phyloP scores from a whole-genome alignment of 768 basidiomycete genomes.

The Dacryopinax primogenitus region DNA sequence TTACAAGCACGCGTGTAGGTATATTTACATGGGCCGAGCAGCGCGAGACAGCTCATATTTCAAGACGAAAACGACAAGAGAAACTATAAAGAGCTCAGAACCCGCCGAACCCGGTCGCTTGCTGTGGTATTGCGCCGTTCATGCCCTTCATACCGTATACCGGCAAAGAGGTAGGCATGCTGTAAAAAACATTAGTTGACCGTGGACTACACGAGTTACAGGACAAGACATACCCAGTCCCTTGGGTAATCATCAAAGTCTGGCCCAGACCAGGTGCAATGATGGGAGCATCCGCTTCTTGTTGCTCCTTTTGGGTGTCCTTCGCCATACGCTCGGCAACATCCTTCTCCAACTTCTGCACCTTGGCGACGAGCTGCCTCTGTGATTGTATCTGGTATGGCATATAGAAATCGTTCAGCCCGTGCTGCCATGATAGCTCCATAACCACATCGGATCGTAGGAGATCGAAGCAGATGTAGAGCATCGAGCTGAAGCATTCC shows the following conservation, averaged over 20 bases:
- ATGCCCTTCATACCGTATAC: neutral
- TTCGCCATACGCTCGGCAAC: conserved; percentile 78
- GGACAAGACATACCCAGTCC: conserved; percentile 38
- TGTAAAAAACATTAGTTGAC: neutral
- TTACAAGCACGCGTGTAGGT: neutral
- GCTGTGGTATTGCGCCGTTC: conserved; percentile 24
- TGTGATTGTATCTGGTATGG: conserved; percentile 86
- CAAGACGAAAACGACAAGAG: neutral
- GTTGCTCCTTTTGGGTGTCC: conserved; percentile 77
- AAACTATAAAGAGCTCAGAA: conserved; percentile 20
- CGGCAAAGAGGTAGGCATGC: neutral
- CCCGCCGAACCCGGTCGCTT: conserved; percentile 53
- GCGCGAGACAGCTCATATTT: neutral
- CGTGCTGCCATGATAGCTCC: conserved; percentile 93
- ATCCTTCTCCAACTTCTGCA: conserved; percentile 67
- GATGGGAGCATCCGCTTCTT: conserved; percentile 73
- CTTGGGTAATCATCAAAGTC: conserved; percentile 58
- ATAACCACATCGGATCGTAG: conserved; percentile 83
- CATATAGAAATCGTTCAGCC: conserved; percentile 94
- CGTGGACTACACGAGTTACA: too few species aligned
- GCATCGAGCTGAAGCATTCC: conserved; percentile 85
- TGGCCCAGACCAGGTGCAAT: conserved; percentile 69
- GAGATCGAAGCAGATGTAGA: conserved; percentile 93
- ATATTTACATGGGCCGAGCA: neutral
- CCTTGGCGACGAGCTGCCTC: conserved; percentile 65